Percentiles rank a stretch among this genome's conserved stretches.
These are phyloP conservation scores for Fonsecaea pedrosoi DNA, from an alignment of 2,329 filamentous ascomycete species.

Conservation along the genomic window DNA sequence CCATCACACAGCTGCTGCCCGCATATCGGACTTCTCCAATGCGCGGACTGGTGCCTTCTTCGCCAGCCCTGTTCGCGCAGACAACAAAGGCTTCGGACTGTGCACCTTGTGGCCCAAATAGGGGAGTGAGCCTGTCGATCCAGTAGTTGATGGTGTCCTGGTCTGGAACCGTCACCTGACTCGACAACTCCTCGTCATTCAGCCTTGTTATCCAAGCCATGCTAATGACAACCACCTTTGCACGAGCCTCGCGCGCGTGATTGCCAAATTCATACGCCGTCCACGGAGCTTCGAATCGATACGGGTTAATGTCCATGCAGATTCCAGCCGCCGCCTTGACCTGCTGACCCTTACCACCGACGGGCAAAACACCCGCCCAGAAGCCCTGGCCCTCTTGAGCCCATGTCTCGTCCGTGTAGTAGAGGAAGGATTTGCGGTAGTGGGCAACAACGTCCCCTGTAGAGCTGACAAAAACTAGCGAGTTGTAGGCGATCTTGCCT, in stretches of 20 bases:
- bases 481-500: conserved; percentile 58
- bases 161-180: conserved; percentile 57
- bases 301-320: conserved; percentile 67
- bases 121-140: conserved; percentile 65
- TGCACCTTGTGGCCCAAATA: conserved; percentile 44
- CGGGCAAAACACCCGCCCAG: conserved; percentile 43
- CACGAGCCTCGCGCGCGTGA: conserved; percentile 56
- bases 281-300: conserved; percentile 66
- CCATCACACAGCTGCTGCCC: conserved; percentile 56
- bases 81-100: conserved; percentile 51
- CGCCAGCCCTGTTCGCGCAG: conserved; percentile 55
- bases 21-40: conserved; percentile 54
- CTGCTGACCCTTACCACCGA: conserved; percentile 39
- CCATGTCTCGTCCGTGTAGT: conserved; percentile 72
- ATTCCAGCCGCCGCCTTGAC: conserved; percentile 56
- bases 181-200: conserved; percentile 55
- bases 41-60: conserved; percentile 47
- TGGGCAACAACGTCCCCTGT: conserved; percentile 62
- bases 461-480: conserved; percentile 64
- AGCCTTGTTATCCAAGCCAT: conserved; percentile 69
- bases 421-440: conserved; percentile 70
- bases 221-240: conserved; percentile 63
- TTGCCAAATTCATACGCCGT: conserved; percentile 66
- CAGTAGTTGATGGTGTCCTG: conserved; percentile 68
- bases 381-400: conserved; percentile 58